phyloP scores from a whole-genome alignment of 495 filamentous ascomycete genomes.

The Glutinoglossum americanum region DNA sequence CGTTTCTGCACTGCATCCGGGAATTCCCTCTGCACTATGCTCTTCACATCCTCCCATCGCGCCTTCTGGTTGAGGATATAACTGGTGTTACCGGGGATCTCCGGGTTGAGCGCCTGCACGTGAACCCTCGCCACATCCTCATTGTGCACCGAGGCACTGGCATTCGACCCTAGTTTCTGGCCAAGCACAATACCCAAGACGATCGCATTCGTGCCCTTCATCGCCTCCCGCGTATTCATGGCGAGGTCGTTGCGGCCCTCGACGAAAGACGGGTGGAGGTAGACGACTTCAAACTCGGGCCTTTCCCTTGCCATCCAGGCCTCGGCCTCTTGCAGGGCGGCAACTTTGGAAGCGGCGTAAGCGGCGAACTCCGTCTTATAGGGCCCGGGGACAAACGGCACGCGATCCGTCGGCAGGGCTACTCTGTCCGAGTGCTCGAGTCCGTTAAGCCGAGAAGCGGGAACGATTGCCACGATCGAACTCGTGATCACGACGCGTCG shows the following conservation, averaged over 20 bases:
- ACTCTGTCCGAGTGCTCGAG: conserved; percentile 1
- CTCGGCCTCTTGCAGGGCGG: conserved; percentile 7
- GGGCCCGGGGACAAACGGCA: conserved; percentile 3
- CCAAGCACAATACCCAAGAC: conserved; percentile 19
- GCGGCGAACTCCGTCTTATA: conserved; percentile 5
- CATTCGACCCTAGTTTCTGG: conserved; percentile 11
- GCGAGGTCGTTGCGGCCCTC: conserved; percentile 7
- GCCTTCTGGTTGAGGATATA: conserved; percentile 16
- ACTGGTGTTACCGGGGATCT: conserved; percentile 19
- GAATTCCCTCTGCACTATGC: conserved; percentile 20
- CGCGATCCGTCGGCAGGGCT: conserved; percentile 3
- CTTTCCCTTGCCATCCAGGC: neutral
- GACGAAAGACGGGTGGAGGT: conserved; percentile 7
- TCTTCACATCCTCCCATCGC: conserved; percentile 24
- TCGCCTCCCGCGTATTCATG: conserved; percentile 1
- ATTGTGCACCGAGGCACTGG: conserved; percentile 20
- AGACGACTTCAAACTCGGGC: conserved; percentile 5
- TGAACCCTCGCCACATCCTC: conserved; percentile 24
- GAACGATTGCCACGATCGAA: conserved; percentile 12
- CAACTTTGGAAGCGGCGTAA: conserved; percentile 7
- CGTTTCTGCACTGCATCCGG: conserved; percentile 20
- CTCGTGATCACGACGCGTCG: conserved; percentile 23
- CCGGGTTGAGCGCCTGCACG: conserved; percentile 19
- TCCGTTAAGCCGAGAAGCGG: conserved; percentile 6
- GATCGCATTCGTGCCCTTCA: conserved; percentile 19